Conservation (phyloP, 106 monocot genomes). For the Iris macrosiphon region DNA sequence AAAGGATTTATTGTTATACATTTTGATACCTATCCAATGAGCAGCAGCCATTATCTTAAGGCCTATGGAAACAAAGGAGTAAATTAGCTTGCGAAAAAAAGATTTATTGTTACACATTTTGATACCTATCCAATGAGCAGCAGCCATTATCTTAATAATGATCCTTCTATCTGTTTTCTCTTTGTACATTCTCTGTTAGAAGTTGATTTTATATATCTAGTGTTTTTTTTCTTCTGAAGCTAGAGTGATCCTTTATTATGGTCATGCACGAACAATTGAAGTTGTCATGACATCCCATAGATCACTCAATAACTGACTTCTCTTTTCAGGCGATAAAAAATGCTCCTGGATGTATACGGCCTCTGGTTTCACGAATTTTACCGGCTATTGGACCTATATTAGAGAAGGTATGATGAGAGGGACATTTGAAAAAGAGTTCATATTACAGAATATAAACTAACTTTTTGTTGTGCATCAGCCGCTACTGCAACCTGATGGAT, state of each 20-base stretch:
- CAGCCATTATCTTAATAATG: background rate
- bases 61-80: no score
- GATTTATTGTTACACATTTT: no score
- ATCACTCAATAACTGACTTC: background rate
- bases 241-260: background rate
- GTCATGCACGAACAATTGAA: background rate
- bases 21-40: no score
- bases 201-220: background rate
- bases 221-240: no score
- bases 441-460: slow-evolving; percentile 1
- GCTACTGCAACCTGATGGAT: slow-evolving; percentile 50
- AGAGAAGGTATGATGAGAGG: slow-evolving; percentile 40
- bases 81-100: no score
- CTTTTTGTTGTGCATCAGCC: slow-evolving; percentile 38
- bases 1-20: no score
- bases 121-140: background rate
- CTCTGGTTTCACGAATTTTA: slow-evolving; percentile 70
- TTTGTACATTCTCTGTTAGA: background rate
- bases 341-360: slow-evolving; percentile 81
- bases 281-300: background rate
- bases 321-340: slow-evolving; percentile 79
- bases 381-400: slow-evolving; percentile 67
- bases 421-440: background rate
- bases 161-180: background rate
- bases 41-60: background rate